phyloP scores from a whole-genome alignment of 192 early-diverging fungal species.

The Rhizoclosmatium sp. region DNA sequence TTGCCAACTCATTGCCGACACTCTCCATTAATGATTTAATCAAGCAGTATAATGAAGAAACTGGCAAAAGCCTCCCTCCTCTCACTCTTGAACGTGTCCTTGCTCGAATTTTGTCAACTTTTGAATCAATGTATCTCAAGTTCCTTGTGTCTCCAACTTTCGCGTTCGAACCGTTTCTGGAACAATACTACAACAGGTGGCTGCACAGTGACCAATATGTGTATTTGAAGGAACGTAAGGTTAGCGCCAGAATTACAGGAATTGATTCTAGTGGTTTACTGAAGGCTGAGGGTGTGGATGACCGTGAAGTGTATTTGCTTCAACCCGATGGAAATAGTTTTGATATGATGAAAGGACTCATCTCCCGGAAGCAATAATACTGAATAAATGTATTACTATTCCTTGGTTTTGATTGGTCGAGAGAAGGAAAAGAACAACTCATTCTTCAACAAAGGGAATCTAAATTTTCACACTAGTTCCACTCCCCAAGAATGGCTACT shows the following conservation, averaged over 20 bases:
- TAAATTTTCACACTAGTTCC: not conserved
- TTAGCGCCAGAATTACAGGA: constrained; percentile 72
- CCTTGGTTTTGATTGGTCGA: not conserved
- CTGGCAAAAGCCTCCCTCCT: constrained; percentile 56
- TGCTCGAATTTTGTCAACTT: constrained; percentile 69
- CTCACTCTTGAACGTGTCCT: constrained; percentile 75
- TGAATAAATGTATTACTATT: not conserved
- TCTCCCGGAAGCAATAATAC: constrained; percentile 70
- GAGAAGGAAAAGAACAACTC: not conserved
- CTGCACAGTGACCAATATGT: constrained; percentile 70
- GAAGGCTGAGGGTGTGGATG: constrained; percentile 68
- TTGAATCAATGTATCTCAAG: constrained; percentile 78
- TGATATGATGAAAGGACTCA: constrained; percentile 94
- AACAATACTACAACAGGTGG: constrained; percentile 86
- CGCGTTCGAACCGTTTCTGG: constrained; percentile 76
- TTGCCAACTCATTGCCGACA: constrained; percentile 84
- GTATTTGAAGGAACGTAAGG: constrained; percentile 51
- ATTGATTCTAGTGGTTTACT: constrained; percentile 79
- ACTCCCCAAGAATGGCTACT: too few relatives aligned
- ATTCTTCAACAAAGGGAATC: not conserved
- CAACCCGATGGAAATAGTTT: constrained; percentile 98
- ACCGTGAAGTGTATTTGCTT: constrained; percentile 65
- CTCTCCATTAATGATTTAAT: constrained; percentile 87
- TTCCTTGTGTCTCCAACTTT: constrained; percentile 63
- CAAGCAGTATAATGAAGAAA: constrained; percentile 56